Conservation (phyloP, 371 early-diverging fungal genomes). For the Rhizomucor miehei region DNA sequence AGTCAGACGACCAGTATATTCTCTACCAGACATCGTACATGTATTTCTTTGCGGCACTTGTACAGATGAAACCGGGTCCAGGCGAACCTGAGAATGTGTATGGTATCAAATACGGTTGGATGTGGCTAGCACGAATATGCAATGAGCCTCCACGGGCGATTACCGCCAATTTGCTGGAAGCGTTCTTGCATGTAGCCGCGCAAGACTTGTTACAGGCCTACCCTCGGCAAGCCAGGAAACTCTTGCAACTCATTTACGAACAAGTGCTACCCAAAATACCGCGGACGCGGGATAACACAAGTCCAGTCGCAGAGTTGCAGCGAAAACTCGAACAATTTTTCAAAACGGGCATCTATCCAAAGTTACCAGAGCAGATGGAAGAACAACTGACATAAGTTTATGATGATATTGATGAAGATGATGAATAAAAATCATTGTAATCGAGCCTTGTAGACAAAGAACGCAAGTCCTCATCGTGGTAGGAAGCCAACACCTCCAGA, state of each 20-base stretch:
- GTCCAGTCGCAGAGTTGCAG: slow-evolving; percentile 8
- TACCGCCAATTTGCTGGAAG: slow-evolving; percentile 64
- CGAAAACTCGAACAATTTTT: slow-evolving; percentile 12
- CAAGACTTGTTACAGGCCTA: slow-evolving; percentile 26
- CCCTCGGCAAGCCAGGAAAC: slow-evolving; percentile 34
- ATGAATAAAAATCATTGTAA: slow-evolving; percentile 73
- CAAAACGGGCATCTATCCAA: slow-evolving; percentile 6
- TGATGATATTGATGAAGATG: neutral
- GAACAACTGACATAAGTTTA: neutral
- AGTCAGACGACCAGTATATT: slow-evolving; percentile 62
- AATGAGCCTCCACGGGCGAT: slow-evolving; percentile 74
- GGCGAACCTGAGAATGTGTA: slow-evolving; percentile 51
- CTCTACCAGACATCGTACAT: slow-evolving; percentile 74
- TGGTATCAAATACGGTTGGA: slow-evolving; percentile 71
- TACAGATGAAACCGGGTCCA: slow-evolving; percentile 57
- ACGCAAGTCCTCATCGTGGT: slow-evolving; percentile 69
- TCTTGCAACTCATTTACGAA: slow-evolving; percentile 23
- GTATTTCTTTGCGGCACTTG: slow-evolving; percentile 74
- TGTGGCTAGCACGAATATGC: slow-evolving; percentile 73
- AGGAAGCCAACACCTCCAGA: slow-evolving; percentile 57
- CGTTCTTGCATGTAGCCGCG: slow-evolving; percentile 62
- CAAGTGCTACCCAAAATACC: slow-evolving; percentile 21
- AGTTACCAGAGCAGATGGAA: slow-evolving; percentile 8
- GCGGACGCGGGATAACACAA: slow-evolving; percentile 13
- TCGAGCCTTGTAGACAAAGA: slow-evolving; percentile 70